These are phyloP conservation scores for Aureobasidium namibiae DNA, from an alignment of 2,329 filamentous ascomycete genomes.

Conservation along the genomic window DNA sequence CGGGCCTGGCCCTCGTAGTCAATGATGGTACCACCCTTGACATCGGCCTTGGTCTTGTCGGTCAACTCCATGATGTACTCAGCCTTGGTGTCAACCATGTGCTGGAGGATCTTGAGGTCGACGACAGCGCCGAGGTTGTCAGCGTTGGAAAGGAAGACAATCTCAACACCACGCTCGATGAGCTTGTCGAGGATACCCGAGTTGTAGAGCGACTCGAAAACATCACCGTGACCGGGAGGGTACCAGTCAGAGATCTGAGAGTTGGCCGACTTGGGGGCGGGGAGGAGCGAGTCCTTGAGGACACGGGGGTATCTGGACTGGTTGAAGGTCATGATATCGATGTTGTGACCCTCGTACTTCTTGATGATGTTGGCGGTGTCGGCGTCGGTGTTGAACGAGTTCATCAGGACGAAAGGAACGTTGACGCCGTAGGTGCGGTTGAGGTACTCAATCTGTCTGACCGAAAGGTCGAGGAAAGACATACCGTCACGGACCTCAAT, in stretches of 20 bases:
- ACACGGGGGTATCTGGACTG: constrained; percentile 98
- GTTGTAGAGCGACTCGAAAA: constrained; percentile 99
- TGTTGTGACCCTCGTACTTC: constrained; percentile 99
- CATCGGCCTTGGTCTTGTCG: constrained; percentile 99
- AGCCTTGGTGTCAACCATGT: constrained; percentile 95
- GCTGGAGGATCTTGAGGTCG: constrained; percentile 94
- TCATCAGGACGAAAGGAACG: constrained; percentile 98
- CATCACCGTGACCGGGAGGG: constrained; percentile 96
- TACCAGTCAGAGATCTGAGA: constrained; percentile 96
- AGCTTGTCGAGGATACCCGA: constrained; percentile 96
- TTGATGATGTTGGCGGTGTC: constrained; percentile 99
- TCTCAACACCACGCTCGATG: constrained; percentile 88
- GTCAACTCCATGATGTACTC: constrained; percentile 99
- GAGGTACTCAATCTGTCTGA: constrained; percentile 97
- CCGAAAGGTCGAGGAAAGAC: constrained; percentile 98
- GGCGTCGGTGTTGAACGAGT: constrained; percentile 99
- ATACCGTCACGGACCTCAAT: constrained; percentile 99
- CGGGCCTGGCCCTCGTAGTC: constrained; percentile 97
- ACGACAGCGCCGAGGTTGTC: constrained; percentile 98
- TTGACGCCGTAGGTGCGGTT: constrained; percentile 98
- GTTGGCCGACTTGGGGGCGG: constrained; percentile 81
- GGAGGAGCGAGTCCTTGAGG: constrained; percentile 94
- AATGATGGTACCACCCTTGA: constrained; percentile 99
- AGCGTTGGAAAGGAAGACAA: constrained; percentile 97
- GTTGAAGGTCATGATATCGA: constrained; percentile 99